phyloP scores from a whole-genome alignment of 163 green algal species.

The Scenedesmus sp. region DNA sequence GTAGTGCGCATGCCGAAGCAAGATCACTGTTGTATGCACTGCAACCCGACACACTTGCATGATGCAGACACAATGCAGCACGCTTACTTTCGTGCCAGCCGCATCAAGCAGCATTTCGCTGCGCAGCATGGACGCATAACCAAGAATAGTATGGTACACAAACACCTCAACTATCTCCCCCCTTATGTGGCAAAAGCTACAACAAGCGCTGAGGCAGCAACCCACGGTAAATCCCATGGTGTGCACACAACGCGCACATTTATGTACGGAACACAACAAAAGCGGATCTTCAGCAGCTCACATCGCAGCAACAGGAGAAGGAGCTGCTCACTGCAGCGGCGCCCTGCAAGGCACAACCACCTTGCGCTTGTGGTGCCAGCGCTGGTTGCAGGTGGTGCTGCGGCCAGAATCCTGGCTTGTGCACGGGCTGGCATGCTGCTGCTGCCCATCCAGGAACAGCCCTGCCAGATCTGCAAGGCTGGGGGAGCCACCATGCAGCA shows the following conservation, averaged over 20 bases:
- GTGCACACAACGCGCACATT: neutral
- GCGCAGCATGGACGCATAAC: no score
- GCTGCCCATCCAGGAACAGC: neutral
- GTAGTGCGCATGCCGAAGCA: neutral
- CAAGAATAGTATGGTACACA: neutral
- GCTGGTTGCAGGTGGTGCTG: slow-evolving; percentile 53
- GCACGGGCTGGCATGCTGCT: slow-evolving; percentile 35
- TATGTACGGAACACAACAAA: no score
- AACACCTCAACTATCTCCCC: neutral
- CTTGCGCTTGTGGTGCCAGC: slow-evolving; percentile 50
- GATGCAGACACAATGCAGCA: neutral
- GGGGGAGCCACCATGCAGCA: neutral
- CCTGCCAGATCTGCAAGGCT: neutral
- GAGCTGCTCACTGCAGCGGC: slow-evolving; percentile 25
- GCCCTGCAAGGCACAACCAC: slow-evolving; percentile 17
- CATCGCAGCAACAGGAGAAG: neutral
- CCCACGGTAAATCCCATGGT: neutral
- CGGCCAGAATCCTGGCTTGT: slow-evolving; percentile 35
- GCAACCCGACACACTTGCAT: neutral
- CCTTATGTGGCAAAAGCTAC: neutral
- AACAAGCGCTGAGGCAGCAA: neutral
- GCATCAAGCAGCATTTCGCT: neutral
- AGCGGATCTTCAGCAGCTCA: neutral
- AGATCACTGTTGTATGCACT: neutral
- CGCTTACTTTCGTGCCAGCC: neutral